These are phyloP conservation scores for Lipomyces kockii DNA, from an alignment of 805 yeast species.

Conservation along the genomic window DNA sequence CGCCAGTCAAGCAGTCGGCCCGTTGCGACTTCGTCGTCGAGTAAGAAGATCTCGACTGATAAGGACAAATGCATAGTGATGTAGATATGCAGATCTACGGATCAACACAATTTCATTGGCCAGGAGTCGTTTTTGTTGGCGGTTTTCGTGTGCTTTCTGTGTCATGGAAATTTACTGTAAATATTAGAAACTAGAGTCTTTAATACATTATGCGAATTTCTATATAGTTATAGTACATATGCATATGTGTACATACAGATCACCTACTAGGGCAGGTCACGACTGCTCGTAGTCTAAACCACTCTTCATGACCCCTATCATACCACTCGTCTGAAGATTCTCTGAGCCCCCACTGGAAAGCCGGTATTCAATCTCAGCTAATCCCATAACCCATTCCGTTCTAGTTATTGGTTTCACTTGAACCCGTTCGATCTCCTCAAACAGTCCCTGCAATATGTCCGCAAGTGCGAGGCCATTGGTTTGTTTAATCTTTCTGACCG, in stretches of 20 bases:
- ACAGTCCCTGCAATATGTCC: slow-evolving; percentile 78
- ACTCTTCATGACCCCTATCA: slow-evolving; percentile 80
- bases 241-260: background rate
- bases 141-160: background rate
- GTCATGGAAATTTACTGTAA: background rate
- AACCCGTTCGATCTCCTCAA: slow-evolving; percentile 68
- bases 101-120: background rate
- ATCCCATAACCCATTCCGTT: slow-evolving; percentile 65
- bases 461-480: slow-evolving; percentile 86
- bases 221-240: background rate
- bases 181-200: background rate
- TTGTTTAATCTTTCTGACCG: slow-evolving; percentile 67
- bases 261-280: slow-evolving; percentile 30
- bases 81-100: slow-evolving; percentile 1
- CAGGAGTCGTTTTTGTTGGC: background rate
- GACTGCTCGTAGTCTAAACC: slow-evolving; percentile 56
- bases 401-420: slow-evolving; percentile 69
- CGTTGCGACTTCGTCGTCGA: background rate
- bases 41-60: slow-evolving; percentile 2
- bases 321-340: slow-evolving; percentile 85
- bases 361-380: slow-evolving; percentile 89
- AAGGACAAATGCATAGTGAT: slow-evolving; percentile 25
- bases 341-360: slow-evolving; percentile 92
- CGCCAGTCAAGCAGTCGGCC: background rate
- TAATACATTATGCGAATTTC: background rate